Percentiles rank a stretch among this genome's conserved stretches.
Conservation (phyloP, 129 eudicot species). For the Arctium minus region DNA sequence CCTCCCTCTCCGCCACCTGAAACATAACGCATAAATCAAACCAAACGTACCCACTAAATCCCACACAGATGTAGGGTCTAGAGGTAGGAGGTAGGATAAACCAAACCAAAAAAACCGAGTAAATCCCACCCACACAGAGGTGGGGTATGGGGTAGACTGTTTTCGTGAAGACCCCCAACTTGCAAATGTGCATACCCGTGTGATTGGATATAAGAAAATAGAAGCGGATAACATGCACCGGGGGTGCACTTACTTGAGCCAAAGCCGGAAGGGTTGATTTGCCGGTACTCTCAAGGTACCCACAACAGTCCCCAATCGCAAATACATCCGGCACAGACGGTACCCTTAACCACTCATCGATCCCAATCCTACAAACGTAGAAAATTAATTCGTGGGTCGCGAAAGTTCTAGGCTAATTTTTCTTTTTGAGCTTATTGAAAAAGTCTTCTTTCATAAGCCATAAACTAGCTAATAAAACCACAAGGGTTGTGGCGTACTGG, state of each 20-base stretch:
- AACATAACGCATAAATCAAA: neutral
- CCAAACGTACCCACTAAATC: neutral
- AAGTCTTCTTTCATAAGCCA: neutral
- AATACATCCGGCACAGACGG: slow-evolving; percentile 79
- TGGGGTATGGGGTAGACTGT: neutral
- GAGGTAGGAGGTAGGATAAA: too few species aligned
- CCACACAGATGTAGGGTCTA: too few species aligned
- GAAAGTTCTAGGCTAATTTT: too few species aligned
- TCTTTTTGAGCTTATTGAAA: neutral
- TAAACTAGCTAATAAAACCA: neutral
- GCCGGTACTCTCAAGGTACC: slow-evolving; percentile 91
- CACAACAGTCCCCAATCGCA: slow-evolving; percentile 89
- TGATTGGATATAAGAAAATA: neutral
- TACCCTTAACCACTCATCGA: slow-evolving; percentile 87
- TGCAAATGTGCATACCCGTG: neutral
- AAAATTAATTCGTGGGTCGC: neutral
- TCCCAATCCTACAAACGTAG: slow-evolving; percentile 56
- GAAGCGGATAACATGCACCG: neutral
- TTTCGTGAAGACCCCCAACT: neutral
- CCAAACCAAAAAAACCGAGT: neutral
- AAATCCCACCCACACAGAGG: neutral
- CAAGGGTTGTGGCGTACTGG: too few species aligned
- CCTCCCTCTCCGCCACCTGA: slow-evolving; percentile 97
- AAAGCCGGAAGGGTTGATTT: slow-evolving; percentile 89
- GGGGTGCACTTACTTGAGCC: slow-evolving; percentile 63